Percentiles rank a stretch among this genome's conserved stretches.
phyloP scores from a whole-genome alignment of 2,329 filamentous ascomycete species.

The Hypomyces perniciosus region DNA sequence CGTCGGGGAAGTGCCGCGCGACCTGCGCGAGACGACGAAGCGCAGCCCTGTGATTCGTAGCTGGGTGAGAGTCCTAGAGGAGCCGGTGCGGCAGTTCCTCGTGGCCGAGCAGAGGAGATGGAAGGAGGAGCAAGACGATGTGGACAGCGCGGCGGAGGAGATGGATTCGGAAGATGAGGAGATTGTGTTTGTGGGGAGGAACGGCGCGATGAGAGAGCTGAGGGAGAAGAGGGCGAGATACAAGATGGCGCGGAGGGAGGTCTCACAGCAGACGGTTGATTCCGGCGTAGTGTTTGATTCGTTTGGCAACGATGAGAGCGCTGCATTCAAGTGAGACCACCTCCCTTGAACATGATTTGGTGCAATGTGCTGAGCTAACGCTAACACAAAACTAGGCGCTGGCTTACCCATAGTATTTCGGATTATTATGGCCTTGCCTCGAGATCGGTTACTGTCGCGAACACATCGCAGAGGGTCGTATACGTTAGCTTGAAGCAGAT shows the following conservation, averaged over 20 bases:
- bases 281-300: slow-evolving; percentile 74
- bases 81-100: slow-evolving; percentile 74
- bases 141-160: slow-evolving; percentile 30
- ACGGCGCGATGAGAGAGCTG: slow-evolving; percentile 50
- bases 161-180: slow-evolving; percentile 64
- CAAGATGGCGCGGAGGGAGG: slow-evolving; percentile 46
- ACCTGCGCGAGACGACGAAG: slow-evolving; percentile 76
- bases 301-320: slow-evolving; percentile 65
- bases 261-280: slow-evolving; percentile 53
- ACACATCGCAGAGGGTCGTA: slow-evolving; percentile 68
- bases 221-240: slow-evolving; percentile 36
- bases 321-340: slow-evolving; percentile 69
- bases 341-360: background rate
- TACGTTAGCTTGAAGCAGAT: slow-evolving; percentile 68
- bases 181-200: slow-evolving; percentile 79
- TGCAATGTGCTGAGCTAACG: too few relatives aligned
- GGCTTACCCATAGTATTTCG: slow-evolving; percentile 88
- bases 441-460: slow-evolving; percentile 67
- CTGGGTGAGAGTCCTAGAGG: slow-evolving; percentile 78
- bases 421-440: slow-evolving; percentile 87
- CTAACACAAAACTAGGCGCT: slow-evolving; percentile 52
- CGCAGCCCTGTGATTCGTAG: slow-evolving; percentile 69
- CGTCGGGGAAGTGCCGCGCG: slow-evolving; percentile 63
- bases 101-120: slow-evolving; percentile 36
- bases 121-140: slow-evolving; percentile 13